Conservation (phyloP, 192 early-diverging fungal species). For the Podila verticillata region DNA sequence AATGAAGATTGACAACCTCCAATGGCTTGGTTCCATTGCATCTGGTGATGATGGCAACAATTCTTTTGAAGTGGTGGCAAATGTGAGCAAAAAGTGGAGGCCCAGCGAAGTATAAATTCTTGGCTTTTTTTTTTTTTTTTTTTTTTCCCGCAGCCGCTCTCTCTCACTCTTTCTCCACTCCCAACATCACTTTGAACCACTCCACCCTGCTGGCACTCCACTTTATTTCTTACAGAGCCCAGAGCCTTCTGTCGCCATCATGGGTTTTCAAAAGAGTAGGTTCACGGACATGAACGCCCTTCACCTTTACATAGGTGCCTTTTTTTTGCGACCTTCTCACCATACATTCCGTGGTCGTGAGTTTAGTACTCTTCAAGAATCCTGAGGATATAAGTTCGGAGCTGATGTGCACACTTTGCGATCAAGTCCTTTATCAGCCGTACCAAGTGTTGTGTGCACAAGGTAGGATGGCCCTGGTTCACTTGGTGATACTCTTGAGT, state of each 20-base stretch:
- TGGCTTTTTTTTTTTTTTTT: background rate
- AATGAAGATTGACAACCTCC: no score
- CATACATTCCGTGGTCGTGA: background rate
- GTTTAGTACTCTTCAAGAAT: background rate
- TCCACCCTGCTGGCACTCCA: background rate
- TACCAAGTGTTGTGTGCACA: constrained; percentile 1
- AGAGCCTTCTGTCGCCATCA: background rate
- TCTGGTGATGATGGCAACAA: background rate
- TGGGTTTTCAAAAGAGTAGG: background rate
- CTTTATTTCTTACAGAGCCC: background rate
- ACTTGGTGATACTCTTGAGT: background rate
- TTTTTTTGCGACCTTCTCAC: background rate
- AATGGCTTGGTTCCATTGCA: no score
- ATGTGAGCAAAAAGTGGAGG: background rate
- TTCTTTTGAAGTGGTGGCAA: background rate
- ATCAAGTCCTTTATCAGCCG: background rate
- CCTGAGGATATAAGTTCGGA: background rate
- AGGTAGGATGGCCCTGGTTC: background rate
- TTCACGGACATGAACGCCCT: background rate
- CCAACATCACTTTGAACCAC: background rate
- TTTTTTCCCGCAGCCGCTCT: background rate
- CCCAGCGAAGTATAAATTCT: background rate
- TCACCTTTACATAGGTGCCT: background rate
- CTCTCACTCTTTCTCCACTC: background rate
- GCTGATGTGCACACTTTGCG: background rate